Conservation (phyloP, 1,284 basidiomycete species). For the Stygiomarasmius scandens region DNA sequence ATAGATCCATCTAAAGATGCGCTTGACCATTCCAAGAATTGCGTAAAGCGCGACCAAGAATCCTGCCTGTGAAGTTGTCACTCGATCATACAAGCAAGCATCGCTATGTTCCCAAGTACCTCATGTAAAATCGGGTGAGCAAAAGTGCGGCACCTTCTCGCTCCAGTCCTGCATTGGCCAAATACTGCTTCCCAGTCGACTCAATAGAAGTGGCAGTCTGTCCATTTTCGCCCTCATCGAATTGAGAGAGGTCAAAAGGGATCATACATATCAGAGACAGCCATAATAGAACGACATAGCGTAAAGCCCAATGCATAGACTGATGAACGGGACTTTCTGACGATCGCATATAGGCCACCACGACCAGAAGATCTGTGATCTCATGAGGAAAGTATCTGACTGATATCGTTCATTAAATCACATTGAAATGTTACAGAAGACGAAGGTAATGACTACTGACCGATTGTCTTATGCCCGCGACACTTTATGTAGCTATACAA, state of each 20-base stretch:
- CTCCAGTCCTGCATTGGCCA: constrained; percentile 77
- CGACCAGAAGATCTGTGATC: constrained; percentile 78
- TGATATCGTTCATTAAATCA: constrained; percentile 36
- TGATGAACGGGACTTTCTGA: constrained; percentile 49
- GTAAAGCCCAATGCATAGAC: constrained; percentile 71
- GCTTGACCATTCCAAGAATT: constrained; percentile 55
- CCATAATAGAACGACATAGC: constrained; percentile 90
- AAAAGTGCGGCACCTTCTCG: constrained; percentile 77
- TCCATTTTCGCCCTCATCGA: constrained; percentile 64
- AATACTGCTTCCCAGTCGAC: constrained; percentile 57
- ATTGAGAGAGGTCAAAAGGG: constrained; percentile 88
- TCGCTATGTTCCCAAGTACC: constrained; percentile 45
- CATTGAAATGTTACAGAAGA: background rate
- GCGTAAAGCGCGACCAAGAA: constrained; percentile 46
- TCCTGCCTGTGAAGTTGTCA: constrained; percentile 58
- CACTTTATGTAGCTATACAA: constrained; percentile 89
- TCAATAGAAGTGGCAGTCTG: constrained; percentile 61
- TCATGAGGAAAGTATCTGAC: constrained; percentile 93
- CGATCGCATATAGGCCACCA: constrained; percentile 66
- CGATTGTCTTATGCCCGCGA: constrained; percentile 90
- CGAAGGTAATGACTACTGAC: constrained; percentile 51
- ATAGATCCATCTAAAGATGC: constrained; percentile 35
- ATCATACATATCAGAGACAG: constrained; percentile 92
- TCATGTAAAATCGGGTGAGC: constrained; percentile 76
- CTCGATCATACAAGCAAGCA: background rate